Percentiles rank a stretch among this genome's conserved stretches.
Conservation (phyloP, 2,329 filamentous ascomycete genomes). For the Chaetomium sp. region DNA sequence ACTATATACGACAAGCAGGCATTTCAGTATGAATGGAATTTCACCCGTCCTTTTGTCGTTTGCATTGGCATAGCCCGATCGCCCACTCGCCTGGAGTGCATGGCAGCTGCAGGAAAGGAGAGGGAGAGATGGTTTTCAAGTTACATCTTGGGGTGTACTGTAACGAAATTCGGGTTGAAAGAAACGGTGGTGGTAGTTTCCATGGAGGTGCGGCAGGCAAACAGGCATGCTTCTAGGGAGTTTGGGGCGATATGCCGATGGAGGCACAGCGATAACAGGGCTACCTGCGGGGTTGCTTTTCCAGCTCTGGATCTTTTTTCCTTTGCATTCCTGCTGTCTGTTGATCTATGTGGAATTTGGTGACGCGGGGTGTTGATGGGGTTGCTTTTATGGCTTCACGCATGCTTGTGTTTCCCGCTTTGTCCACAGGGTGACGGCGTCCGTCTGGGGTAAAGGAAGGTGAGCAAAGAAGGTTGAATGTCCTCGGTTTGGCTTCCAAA, state of each 20-base stretch:
- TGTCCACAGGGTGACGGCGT: background rate
- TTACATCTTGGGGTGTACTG: background rate
- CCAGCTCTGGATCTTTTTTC: conserved; percentile 2
- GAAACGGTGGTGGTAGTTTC: background rate
- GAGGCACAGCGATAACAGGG: background rate
- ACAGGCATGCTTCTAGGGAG: background rate
- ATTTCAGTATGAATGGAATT: background rate
- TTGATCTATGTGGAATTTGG: background rate
- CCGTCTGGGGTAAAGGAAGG: background rate
- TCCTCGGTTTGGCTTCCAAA: background rate
- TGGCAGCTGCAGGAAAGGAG: background rate
- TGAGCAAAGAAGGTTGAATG: background rate
- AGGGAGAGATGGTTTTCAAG: background rate
- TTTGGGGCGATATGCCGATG: background rate
- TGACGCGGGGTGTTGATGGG: background rate
- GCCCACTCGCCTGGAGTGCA: background rate
- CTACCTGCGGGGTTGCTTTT: background rate
- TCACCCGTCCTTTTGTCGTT: background rate
- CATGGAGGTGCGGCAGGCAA: background rate
- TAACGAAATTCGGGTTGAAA: background rate
- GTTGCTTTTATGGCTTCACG: background rate
- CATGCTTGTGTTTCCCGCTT: background rate
- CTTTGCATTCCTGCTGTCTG: background rate
- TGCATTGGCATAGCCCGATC: background rate
- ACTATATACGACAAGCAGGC: background rate